Percentiles rank a stretch among this genome's conserved stretches.
Conservation (phyloP, 2,329 filamentous ascomycete species). For the Fusarium subglutinans region DNA sequence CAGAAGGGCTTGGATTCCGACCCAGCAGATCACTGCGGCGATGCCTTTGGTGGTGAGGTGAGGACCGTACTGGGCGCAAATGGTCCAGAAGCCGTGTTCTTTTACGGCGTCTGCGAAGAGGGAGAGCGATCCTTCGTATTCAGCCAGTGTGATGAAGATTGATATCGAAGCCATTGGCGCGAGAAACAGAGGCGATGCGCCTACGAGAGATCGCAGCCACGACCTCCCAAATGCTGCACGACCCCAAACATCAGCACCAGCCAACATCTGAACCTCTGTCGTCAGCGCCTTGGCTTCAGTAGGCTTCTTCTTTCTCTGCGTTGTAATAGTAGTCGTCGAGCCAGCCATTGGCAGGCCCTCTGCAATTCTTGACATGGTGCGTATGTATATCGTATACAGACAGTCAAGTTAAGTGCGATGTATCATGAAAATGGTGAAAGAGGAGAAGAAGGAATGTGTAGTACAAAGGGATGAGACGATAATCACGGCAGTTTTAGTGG, state of each 20-base stretch:
- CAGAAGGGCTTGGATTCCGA: constrained; percentile 25
- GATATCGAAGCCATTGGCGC: constrained; percentile 36
- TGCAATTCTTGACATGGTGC: neutral
- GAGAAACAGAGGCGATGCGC: constrained; percentile 35
- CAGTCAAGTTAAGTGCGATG: neutral
- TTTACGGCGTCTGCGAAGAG: constrained; percentile 6
- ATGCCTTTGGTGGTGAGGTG: constrained; percentile 24
- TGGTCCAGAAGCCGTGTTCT: constrained; percentile 28
- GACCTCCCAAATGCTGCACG: constrained; percentile 37
- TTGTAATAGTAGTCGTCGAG: neutral
- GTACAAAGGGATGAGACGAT: neutral
- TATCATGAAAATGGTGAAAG: neutral
- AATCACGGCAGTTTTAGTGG: neutral
- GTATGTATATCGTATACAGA: neutral
- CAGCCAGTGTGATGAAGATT: constrained; percentile 37
- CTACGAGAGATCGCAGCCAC: constrained; percentile 37
- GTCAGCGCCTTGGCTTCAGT: neutral
- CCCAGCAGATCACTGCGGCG: constrained; percentile 13
- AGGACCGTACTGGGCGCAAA: constrained; percentile 27
- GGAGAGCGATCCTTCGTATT: constrained; percentile 34
- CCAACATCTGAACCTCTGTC: neutral
- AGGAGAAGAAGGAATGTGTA: neutral
- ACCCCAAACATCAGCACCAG: constrained; percentile 32
- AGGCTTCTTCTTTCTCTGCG: neutral
- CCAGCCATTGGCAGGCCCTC: neutral